phyloP scores from a whole-genome alignment of 495 filamentous ascomycete genomes.

The Penicillium subrubescens region DNA sequence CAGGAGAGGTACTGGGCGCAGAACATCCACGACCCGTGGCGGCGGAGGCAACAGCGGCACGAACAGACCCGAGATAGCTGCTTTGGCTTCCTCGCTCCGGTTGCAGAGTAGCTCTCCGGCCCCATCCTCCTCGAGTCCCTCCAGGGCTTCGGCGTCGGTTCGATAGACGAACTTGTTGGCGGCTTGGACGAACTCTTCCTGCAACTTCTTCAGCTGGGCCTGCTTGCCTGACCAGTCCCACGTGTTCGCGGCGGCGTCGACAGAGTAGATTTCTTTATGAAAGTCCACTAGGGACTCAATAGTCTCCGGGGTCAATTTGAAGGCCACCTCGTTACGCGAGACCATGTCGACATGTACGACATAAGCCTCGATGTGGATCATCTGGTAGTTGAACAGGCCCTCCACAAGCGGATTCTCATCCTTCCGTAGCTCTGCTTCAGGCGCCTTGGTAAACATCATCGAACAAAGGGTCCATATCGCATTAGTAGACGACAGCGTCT shows the following conservation, averaged over 20 bases:
- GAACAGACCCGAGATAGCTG: conserved; percentile 80
- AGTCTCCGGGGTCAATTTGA: conserved; percentile 96
- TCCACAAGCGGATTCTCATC: conserved; percentile 88
- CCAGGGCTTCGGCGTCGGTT: conserved; percentile 84
- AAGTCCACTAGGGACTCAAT: conserved; percentile 95
- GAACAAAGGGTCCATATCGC: conserved; percentile 97
- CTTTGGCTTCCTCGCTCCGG: conserved; percentile 92
- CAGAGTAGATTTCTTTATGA: conserved; percentile 95
- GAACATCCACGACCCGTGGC: conserved; percentile 87
- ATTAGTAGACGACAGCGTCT: conserved; percentile 86
- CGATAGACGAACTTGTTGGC: conserved; percentile 97
- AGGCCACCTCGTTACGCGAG: conserved; percentile 93
- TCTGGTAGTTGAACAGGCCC: conserved; percentile 89
- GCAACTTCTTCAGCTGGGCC: conserved; percentile 91
- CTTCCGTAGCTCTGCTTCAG: conserved; percentile 82
- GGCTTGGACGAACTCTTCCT: conserved; percentile 96
- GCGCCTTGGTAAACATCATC: conserved; percentile 89
- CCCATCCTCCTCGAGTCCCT: conserved; percentile 96
- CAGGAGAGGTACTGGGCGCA: conserved; percentile 80
- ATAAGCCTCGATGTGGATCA: conserved; percentile 95
- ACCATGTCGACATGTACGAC: conserved; percentile 99
- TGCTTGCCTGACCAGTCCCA: conserved; percentile 99
- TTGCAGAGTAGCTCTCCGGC: conserved; percentile 91
- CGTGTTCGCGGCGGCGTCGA: conserved; percentile 84
- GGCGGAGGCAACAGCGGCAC: conserved; percentile 90